These are phyloP conservation scores for Backusella australiensis DNA, from an alignment of 192 early-diverging fungal species.

Conservation along the genomic window DNA sequence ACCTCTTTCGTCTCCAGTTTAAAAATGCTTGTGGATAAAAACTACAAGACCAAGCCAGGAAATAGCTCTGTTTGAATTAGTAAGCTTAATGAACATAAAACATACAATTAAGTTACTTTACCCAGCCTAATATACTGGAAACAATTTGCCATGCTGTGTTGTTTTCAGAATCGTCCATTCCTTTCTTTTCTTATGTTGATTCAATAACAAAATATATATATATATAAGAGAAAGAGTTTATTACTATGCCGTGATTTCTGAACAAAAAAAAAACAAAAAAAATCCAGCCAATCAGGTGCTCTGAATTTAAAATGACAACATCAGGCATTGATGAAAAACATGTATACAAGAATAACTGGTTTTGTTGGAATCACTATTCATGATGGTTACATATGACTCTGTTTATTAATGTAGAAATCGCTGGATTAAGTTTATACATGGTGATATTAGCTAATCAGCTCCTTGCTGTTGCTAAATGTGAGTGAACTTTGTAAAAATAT, in stretches of 20 bases:
- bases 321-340: neutral
- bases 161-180: neutral
- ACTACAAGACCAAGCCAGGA: constrained; percentile 81
- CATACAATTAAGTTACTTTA: neutral
- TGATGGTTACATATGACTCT: too few species aligned
- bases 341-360: too few species aligned
- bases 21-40: constrained; percentile 88
- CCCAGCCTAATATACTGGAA: neutral
- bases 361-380: too few species aligned
- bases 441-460: too few species aligned
- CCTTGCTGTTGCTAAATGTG: too few species aligned
- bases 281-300: neutral
- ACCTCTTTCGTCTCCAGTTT: constrained; percentile 72
- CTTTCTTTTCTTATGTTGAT: neutral
- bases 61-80: constrained; percentile 55
- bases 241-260: neutral
- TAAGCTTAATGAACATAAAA: neutral
- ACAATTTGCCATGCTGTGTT: neutral
- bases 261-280: neutral
- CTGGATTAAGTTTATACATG: too few species aligned
- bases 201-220: neutral
- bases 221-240: neutral
- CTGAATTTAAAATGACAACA: neutral
- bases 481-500: too few species aligned
- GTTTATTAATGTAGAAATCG: too few species aligned